A percentile compares a stretch with the other conserved stretches of the same genome.
phyloP scores from a whole-genome alignment of 1,284 basidiomycete genomes.

The Tilletia indica region DNA sequence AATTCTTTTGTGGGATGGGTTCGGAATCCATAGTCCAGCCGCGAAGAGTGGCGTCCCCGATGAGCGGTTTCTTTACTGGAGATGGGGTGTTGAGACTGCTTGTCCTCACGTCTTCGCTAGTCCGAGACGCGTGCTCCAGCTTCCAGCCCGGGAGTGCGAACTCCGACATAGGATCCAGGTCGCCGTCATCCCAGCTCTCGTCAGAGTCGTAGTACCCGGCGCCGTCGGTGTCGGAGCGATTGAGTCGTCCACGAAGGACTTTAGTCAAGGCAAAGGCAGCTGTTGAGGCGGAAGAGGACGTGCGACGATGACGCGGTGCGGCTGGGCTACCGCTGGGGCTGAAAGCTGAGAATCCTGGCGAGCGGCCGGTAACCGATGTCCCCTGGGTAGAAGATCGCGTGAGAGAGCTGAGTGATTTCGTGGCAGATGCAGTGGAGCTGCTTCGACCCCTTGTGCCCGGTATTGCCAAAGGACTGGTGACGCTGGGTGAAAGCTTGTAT shows the following conservation, averaged over 20 bases:
- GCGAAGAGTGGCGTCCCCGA: background rate
- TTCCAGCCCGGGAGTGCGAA: conserved; percentile 9
- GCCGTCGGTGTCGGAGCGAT: background rate
- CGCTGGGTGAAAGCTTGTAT: conserved; percentile 3
- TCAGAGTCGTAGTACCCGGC: background rate
- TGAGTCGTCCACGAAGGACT: background rate
- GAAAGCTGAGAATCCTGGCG: background rate
- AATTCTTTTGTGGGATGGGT: background rate
- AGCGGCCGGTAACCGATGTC: background rate
- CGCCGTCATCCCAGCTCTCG: conserved; percentile 18
- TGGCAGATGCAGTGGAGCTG: background rate
- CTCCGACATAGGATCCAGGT: background rate
- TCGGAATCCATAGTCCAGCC: background rate
- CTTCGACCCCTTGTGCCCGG: background rate
- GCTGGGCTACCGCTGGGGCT: background rate
- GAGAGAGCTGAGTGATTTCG: background rate
- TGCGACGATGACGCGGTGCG: background rate
- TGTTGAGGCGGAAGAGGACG: conserved; percentile 2
- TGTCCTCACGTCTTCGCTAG: background rate
- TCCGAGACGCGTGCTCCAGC: background rate
- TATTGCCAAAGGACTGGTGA: background rate
- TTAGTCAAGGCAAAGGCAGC: background rate
- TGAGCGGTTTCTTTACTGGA: background rate
- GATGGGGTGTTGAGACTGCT: background rate
- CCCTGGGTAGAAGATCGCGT: background rate